phyloP scores from a whole-genome alignment of 2,329 filamentous ascomycete species.

The Aulographum hederae region DNA sequence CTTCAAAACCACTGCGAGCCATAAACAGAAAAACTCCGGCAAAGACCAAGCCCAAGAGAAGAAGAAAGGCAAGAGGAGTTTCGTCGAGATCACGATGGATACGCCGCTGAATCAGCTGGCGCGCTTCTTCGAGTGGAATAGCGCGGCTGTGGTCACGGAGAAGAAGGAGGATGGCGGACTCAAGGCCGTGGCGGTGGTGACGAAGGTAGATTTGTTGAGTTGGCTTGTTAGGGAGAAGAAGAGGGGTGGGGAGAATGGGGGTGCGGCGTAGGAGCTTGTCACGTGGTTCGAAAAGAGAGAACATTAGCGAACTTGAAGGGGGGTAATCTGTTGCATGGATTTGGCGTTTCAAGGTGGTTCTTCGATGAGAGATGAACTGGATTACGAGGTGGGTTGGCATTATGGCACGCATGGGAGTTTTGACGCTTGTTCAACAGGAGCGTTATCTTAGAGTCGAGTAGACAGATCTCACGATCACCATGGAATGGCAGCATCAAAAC shows the following conservation, averaged over 20 bases:
- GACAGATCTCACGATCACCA: no score
- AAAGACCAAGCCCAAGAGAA: conserved; percentile 7
- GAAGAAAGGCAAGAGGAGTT: conserved; percentile 39
- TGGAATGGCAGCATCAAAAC: no score
- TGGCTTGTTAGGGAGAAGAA: conserved; percentile 61
- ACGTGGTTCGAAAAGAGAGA: no score
- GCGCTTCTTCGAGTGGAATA: conserved; percentile 97
- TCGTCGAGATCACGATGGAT: conserved; percentile 86
- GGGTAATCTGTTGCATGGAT: no score
- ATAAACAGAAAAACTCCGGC: conserved; percentile 6
- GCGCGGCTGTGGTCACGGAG: conserved; percentile 85
- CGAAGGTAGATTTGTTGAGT: conserved; percentile 86
- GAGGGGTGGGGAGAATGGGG: not conserved
- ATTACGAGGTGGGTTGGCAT: no score
- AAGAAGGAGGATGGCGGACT: conserved; percentile 37
- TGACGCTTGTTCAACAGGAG: no score
- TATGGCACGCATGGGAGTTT: no score
- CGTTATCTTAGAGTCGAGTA: no score
- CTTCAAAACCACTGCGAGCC: conserved; percentile 18
- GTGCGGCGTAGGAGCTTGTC: no score
- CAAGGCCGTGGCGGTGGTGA: conserved; percentile 79
- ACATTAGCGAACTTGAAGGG: no score
- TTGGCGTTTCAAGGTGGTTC: no score
- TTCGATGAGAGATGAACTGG: no score
- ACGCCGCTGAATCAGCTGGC: conserved; percentile 70